These are phyloP conservation scores for Lasiosphaeris hirsuta DNA, from an alignment of 495 filamentous ascomycete species.

Conservation along the genomic window DNA sequence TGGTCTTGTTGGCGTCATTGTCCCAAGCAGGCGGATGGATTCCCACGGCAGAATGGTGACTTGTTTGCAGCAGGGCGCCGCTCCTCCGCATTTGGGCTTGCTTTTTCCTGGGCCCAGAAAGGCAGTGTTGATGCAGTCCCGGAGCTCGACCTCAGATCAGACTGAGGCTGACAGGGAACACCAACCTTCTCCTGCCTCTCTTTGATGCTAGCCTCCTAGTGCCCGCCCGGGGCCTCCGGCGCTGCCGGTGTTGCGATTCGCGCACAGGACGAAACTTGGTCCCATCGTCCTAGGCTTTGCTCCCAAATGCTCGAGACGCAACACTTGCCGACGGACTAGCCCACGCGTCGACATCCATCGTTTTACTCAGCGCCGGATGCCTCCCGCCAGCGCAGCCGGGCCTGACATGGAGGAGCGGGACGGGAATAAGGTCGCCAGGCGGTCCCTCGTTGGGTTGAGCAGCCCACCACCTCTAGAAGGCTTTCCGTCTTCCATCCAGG, in stretches of 20 bases:
- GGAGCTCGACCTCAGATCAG: conserved; percentile 1
- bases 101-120: conserved; percentile 6
- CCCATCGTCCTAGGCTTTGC: too few relatives aligned
- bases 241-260: conserved; percentile 7
- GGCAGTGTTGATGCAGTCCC: background rate
- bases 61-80: background rate
- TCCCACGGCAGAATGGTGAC: background rate
- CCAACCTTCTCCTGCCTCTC: background rate
- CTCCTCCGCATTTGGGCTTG: conserved; percentile 8
- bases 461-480: conserved; percentile 1
- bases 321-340: background rate
- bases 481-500: too few relatives aligned
- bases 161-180: conserved; percentile 1
- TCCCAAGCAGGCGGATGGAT: background rate
- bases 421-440: conserved; percentile 14
- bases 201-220: background rate
- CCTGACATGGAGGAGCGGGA: conserved; percentile 24
- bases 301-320: background rate
- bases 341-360: background rate
- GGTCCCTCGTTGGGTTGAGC: background rate
- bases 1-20: background rate
- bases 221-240: background rate
- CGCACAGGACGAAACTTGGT: background rate
- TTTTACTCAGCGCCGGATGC: conserved; percentile 8
- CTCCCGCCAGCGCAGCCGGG: background rate